Base-by-base conservation (phyloP, 176 grass and related monocot species). In the Cenchrus americanus region DNA sequence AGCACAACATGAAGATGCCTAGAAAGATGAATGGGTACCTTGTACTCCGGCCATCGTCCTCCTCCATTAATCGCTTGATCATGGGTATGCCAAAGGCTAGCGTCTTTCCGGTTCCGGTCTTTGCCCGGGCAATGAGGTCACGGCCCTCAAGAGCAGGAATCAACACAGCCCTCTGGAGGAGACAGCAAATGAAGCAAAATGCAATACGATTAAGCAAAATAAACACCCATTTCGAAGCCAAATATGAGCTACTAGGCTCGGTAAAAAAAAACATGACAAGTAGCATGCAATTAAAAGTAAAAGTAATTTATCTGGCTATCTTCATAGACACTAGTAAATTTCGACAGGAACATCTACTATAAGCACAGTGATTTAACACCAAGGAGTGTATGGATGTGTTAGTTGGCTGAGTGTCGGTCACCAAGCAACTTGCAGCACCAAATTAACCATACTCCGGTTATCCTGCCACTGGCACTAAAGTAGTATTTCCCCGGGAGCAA, bases 21-120 rank as follows among this genome's bases (percentile, higher is more conserved):
- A 43, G 52, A 9, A 23, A 75, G 54, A 83, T 71, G 48, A 53
- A 86, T 77, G 12, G 6, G 52, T 89, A 96, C 93, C 96, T 92
- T 5, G 75, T 57, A 9, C 15, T 87, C 69, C 10, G 87, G 3
- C 76, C 84, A 80, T 75, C 77, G 24, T 92, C 93, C 18, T 90
- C 91, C 90, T 92, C 93, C 5, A 82, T 89, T 51, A 99, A 91
- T 87, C 58, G 85, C 79, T 99, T 99, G 23, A 96, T 96, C 82
- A 99, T 99, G 60, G 96, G 96, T 48, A 99, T 96, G 53, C 96
- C 96, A 82, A 99, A 99, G 66, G 96, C 96, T 53, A 99, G 62
- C 3, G 96, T 99, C 86, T 99, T 99, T 43, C 96, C 96, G 0
- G 96, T 99, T 82, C 96, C 96, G 19, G 96, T 99, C 81, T 99